phyloP scores from a whole-genome alignment of 352 stramenopile species.

The Globisporangium solare region DNA sequence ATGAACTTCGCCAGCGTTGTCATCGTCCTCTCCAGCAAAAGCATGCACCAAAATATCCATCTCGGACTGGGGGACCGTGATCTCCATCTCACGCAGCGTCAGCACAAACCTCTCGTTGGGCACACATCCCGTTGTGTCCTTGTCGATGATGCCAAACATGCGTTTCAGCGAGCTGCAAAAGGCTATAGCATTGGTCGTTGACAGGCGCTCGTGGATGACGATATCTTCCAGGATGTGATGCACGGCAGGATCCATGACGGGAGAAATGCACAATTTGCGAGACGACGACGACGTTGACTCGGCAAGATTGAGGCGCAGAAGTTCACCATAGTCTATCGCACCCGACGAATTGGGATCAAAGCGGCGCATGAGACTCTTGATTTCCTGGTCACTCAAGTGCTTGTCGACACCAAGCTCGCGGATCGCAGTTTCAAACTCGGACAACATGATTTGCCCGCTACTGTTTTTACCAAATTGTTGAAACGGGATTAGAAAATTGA shows the following conservation, averaged over 20 bases:
- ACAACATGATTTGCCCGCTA: conserved; percentile 61
- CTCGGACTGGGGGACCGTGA: conserved; percentile 31
- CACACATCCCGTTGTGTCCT: conserved; percentile 53
- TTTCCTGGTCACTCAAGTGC: conserved; percentile 67
- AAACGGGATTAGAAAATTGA: conserved; percentile 69
- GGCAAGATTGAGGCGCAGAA: conserved; percentile 69
- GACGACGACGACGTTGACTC: conserved; percentile 53
- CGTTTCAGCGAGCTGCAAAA: conserved; percentile 70
- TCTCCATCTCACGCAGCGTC: conserved; percentile 60
- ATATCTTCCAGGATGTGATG: conserved; percentile 49
- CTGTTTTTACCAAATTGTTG: conserved; percentile 69
- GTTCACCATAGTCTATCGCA: conserved; percentile 70
- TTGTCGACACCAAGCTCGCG: conserved; percentile 70
- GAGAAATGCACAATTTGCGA: conserved; percentile 11
- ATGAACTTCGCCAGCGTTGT: conserved; percentile 22
- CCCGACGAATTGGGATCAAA: conserved; percentile 69
- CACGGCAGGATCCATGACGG: conserved; percentile 12
- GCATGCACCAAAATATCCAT: conserved; percentile 36
- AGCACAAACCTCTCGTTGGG: conserved; percentile 41
- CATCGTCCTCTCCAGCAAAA: conserved; percentile 30
- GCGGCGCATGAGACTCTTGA: conserved; percentile 74
- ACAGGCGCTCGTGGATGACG: conserved; percentile 42
- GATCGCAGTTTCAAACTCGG: conserved; percentile 64
- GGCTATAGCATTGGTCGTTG: conserved; percentile 26
- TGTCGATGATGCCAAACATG: conserved; percentile 82